Base-by-base conservation (phyloP, 176 grass and related monocot species). In the Poa annua region DNA sequence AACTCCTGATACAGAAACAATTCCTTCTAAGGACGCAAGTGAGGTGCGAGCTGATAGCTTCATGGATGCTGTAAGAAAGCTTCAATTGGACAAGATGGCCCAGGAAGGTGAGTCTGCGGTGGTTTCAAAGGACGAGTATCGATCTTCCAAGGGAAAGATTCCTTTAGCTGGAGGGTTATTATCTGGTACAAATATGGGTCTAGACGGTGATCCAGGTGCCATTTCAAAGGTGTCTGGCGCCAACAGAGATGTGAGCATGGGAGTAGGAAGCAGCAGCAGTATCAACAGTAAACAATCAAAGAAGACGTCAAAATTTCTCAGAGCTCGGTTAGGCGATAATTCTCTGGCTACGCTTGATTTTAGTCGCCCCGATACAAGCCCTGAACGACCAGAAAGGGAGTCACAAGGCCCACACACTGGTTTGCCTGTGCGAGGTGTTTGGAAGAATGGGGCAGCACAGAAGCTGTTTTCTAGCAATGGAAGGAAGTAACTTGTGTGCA, bases 51-150 rank as follows among this genome's bases (percentile, higher is more conserved):
- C 82, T 16, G 92, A 92, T 79, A 85, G 66, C 66, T 83, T 98
- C 78, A 64, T 90, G 35, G 82, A 88, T 70, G 90, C 57, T 78
- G 93, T 86, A 45, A 92, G 89, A 74, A 87, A 83, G 81, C 76
- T 96, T 84, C 88, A 93, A 80, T 82, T 71, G 62, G 80, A 72
- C 42, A 72, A 91, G 35, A 85, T 69, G 74, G 17, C 68, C 70
- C 91, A 86, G 57, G 89, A 93, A 85, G 96, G 55, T 80, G 83
- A 83, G 44, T 69, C 45, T 85, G 93, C 88, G 74, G 85, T 93
- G 8, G 85, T 99, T 45, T 87, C 89, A 20, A 99, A 87, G 87
- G 96, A 92, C 54, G 96, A 93, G 26, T 98, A 98, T 80, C 82
- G 96, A 80, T 33, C 85, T 85, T 73, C 80, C 66, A 95, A 90